Evolutionary conservation across 1,284 basidiomycete species (phyloP).

Genomic region (Tetrapyrgos nigripes): DNA sequence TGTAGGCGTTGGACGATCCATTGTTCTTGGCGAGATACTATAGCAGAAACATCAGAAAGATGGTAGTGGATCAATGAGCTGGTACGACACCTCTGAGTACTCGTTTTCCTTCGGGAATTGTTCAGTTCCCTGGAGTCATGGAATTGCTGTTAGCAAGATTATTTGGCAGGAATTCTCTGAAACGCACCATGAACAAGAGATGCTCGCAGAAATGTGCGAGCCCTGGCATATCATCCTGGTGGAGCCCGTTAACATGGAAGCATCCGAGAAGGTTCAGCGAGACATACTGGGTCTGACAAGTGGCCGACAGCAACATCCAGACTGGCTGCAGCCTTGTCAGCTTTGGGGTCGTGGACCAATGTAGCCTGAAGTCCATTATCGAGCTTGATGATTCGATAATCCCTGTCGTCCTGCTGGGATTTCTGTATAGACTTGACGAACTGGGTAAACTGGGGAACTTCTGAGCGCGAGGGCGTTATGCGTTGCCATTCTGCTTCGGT

Average conservation of each 20-base stretch:
- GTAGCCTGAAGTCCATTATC: conserved; percentile 90
- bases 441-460: conserved; percentile 52
- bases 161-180: neutral
- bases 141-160: conserved; percentile 5
- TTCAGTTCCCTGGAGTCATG: conserved; percentile 67
- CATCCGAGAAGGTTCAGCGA: conserved; percentile 3
- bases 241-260: conserved; percentile 8
- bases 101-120: conserved; percentile 93
- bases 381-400: conserved; percentile 84
- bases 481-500: conserved; percentile 41
- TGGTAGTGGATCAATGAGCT: conserved; percentile 1
- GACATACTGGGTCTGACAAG: conserved; percentile 87
- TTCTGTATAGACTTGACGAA: conserved; percentile 77
- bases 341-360: conserved; percentile 85
- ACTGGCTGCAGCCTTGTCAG: conserved; percentile 96
- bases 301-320: conserved; percentile 97
- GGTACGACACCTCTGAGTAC: conserved; percentile 76
- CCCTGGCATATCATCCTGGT: conserved; percentile 84
- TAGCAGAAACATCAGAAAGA: neutral
- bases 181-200: conserved; percentile 88
- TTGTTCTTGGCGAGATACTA: conserved; percentile 92
- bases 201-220: conserved; percentile 96
- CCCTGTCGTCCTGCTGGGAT: conserved; percentile 78
- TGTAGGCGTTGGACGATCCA: conserved; percentile 94
- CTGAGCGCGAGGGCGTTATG: conserved; percentile 33